Evolutionary conservation across 2,329 filamentous ascomycete species (phyloP).

Genomic region (Epichloe uncinata): DNA sequence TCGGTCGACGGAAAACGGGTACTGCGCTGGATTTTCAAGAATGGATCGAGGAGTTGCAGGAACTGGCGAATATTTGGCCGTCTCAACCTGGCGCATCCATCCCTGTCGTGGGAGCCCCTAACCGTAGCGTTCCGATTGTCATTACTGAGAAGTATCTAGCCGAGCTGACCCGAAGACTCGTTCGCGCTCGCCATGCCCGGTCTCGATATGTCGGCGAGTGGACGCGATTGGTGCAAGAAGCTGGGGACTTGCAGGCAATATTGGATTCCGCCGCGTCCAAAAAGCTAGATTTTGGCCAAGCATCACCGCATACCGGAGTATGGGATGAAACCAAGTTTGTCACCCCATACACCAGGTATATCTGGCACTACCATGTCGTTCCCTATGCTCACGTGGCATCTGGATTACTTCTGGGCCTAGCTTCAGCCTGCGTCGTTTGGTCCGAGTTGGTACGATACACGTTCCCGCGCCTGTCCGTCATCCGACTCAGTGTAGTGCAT

Average conservation of each 20-base stretch:
- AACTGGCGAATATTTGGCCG: constrained; percentile 60
- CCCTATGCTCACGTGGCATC: constrained; percentile 53
- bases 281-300: constrained; percentile 59
- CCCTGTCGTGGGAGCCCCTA: constrained; percentile 28
- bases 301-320: constrained; percentile 40
- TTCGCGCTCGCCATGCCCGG: constrained; percentile 70
- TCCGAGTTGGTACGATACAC: constrained; percentile 84
- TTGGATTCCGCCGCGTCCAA: constrained; percentile 73
- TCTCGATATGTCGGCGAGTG: constrained; percentile 77
- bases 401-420: constrained; percentile 56
- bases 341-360: constrained; percentile 69
- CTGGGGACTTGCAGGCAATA: constrained; percentile 64
- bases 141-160: constrained; percentile 91
- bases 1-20: constrained; percentile 69
- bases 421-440: constrained; percentile 79
- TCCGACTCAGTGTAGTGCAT: constrained; percentile 55
- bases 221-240: constrained; percentile 63
- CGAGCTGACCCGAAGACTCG: constrained; percentile 70
- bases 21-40: constrained; percentile 65
- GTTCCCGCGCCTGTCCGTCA: constrained; percentile 60
- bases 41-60: constrained; percentile 91
- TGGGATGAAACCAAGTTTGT: constrained; percentile 47
- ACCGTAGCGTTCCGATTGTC: constrained; percentile 54
- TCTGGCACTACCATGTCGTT: constrained; percentile 60
- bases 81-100: constrained; percentile 31